phyloP scores from a whole-genome alignment of 2,329 filamentous ascomycete genomes.

The Trichothecium roseum region DNA sequence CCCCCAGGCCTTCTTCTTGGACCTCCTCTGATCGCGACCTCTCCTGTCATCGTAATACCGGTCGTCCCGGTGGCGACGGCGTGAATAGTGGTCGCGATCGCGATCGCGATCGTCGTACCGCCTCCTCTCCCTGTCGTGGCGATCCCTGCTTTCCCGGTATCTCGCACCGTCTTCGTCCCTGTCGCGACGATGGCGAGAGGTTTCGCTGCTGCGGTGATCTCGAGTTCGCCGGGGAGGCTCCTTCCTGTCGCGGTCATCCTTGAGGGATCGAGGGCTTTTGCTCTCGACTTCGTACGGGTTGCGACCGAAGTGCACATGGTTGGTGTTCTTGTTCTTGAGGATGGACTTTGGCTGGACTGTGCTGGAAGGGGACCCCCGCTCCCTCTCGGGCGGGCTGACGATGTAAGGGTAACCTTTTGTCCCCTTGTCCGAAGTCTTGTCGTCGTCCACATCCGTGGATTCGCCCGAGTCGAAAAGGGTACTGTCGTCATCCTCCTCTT shows the following conservation, averaged over 20 bases:
- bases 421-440: constrained; percentile 17
- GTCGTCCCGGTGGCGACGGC: not conserved
- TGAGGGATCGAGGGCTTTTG: constrained; percentile 8
- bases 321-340: constrained; percentile 50
- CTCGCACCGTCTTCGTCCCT: constrained; percentile 15
- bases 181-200: constrained; percentile 9
- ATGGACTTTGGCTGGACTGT: constrained; percentile 42
- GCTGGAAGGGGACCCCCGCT: constrained; percentile 22
- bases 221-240: constrained; percentile 5
- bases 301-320: constrained; percentile 43
- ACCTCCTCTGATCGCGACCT: constrained; percentile 19
- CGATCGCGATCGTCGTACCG: not conserved
- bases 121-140: constrained; percentile 6
- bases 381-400: constrained; percentile 22
- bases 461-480: constrained; percentile 19
- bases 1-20: constrained; percentile 36
- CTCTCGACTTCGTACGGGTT: constrained; percentile 34
- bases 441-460: constrained; percentile 21
- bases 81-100: constrained; percentile 14
- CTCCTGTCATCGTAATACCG: constrained; percentile 12
- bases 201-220: constrained; percentile 11
- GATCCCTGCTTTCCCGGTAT: constrained; percentile 18
- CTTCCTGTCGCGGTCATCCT: constrained; percentile 13
- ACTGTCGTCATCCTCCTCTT: constrained; percentile 19
- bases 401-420: constrained; percentile 24